These are phyloP conservation scores for Hypsizygus marmoreus DNA, from an alignment of 768 basidiomycete genomes.

Conservation along the genomic window DNA sequence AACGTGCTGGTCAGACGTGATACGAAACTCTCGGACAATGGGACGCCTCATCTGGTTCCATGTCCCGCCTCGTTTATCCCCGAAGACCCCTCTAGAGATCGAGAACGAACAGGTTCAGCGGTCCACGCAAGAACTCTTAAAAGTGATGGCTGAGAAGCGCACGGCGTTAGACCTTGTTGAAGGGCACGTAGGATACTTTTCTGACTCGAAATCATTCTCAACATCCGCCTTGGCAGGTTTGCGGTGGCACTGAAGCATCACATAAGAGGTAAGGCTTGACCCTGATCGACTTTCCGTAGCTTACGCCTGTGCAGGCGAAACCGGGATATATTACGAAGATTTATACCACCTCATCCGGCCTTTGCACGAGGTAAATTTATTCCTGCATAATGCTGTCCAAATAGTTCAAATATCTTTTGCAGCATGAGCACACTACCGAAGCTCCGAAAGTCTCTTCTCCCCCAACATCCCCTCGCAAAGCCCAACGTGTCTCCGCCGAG, in stretches of 20 bases:
- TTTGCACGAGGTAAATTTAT: slow-evolving; percentile 48
- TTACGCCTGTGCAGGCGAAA: slow-evolving; percentile 41
- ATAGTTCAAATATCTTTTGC: background rate
- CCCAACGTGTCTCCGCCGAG: slow-evolving; percentile 30
- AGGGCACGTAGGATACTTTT: slow-evolving; percentile 38
- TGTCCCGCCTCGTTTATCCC: slow-evolving; percentile 49
- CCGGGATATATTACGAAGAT: slow-evolving; percentile 64
- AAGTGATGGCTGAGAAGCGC: slow-evolving; percentile 62
- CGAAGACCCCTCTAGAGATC: slow-evolving; percentile 41
- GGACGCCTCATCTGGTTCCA: slow-evolving; percentile 64
- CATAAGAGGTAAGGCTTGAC: slow-evolving; percentile 43
- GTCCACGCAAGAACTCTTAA: slow-evolving; percentile 42
- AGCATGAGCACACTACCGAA: slow-evolving; percentile 33
- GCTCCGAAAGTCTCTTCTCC: slow-evolving; percentile 17
- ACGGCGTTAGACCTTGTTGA: slow-evolving; percentile 60
- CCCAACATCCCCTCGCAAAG: slow-evolving; percentile 24
- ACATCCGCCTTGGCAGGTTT: slow-evolving; percentile 40
- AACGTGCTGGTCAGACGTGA: slow-evolving; percentile 57
- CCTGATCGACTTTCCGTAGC: background rate
- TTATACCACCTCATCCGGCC: slow-evolving; percentile 58
- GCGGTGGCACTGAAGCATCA: slow-evolving; percentile 63
- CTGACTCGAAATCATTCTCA: background rate
- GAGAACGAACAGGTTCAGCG: slow-evolving; percentile 30
- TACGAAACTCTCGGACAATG: slow-evolving; percentile 49
- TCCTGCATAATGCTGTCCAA: background rate